Percentiles rank a stretch among this genome's conserved stretches.
phyloP scores from a whole-genome alignment of 2,329 filamentous ascomycete genomes.

The Trichoderma koningiopsis region DNA sequence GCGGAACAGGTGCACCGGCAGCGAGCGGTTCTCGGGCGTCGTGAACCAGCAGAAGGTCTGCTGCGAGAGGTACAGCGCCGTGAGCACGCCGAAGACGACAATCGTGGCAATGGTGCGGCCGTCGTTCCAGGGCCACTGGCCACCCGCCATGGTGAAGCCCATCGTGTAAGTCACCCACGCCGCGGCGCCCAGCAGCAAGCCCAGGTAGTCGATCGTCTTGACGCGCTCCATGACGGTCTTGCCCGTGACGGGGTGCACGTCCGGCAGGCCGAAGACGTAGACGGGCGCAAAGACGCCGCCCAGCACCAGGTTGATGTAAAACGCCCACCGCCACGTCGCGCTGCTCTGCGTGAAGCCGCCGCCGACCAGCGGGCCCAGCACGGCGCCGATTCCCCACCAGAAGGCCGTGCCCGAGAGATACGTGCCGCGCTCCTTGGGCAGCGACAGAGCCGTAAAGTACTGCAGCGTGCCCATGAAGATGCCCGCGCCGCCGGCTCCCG shows the following conservation, averaged over 20 bases:
- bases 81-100: slow-evolving; percentile 43
- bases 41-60: slow-evolving; percentile 18
- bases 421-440: slow-evolving; percentile 31
- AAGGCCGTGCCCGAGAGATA: slow-evolving; percentile 33
- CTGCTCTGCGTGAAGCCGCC: slow-evolving; percentile 40
- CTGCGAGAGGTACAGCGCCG: neutral
- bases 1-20: slow-evolving; percentile 15
- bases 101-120: slow-evolving; percentile 49
- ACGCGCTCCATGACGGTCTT: slow-evolving; percentile 31
- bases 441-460: slow-evolving; percentile 31
- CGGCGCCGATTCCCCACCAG: slow-evolving; percentile 28
- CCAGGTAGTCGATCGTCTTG: slow-evolving; percentile 42
- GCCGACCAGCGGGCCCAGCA: slow-evolving; percentile 47
- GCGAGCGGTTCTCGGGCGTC: neutral
- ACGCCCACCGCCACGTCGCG: slow-evolving; percentile 30
- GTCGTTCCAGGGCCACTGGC: slow-evolving; percentile 48
- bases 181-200: neutral
- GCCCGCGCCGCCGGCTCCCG: slow-evolving; percentile 46
- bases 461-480: slow-evolving; percentile 39
- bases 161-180: slow-evolving; percentile 40
- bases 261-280: slow-evolving; percentile 10
- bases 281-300: slow-evolving; percentile 19
- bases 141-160: slow-evolving; percentile 52
- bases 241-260: slow-evolving; percentile 16
- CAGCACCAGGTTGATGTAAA: slow-evolving; percentile 58